These are phyloP conservation scores for Pleurotus pulmonarius DNA, from an alignment of 768 basidiomycete genomes.

Conservation along the genomic window DNA sequence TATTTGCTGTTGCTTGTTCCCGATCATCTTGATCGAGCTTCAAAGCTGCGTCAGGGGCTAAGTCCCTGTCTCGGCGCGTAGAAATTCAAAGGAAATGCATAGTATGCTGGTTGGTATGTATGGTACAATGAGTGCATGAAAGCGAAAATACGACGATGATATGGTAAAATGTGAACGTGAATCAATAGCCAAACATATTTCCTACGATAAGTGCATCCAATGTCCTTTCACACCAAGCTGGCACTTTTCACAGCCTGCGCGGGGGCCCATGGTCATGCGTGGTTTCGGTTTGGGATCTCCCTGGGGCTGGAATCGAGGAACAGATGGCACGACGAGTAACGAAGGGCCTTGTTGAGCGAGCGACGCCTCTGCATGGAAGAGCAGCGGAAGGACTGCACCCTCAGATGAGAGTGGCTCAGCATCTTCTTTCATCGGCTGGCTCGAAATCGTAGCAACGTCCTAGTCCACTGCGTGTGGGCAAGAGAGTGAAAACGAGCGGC, in stretches of 20 bases:
- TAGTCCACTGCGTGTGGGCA: background rate
- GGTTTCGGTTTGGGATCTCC: conserved; percentile 26
- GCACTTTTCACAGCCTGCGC: conserved; percentile 67
- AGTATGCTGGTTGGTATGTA: background rate
- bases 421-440: background rate
- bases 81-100: background rate
- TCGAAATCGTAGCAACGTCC: background rate
- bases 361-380: too few relatives aligned
- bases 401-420: conserved; percentile 12
- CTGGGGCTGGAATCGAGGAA: conserved; percentile 14
- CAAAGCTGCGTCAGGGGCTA: background rate
- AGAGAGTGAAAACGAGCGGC: background rate
- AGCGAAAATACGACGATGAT: background rate
- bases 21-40: conserved; percentile 1
- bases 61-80: background rate
- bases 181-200: background rate
- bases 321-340: conserved; percentile 2
- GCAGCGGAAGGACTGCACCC: too few relatives aligned
- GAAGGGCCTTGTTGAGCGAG: too few relatives aligned
- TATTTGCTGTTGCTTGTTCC: background rate
- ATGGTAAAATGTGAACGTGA: background rate
- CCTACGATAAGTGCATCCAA: conserved; percentile 61
- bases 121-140: background rate
- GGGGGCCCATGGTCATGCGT: conserved; percentile 68
- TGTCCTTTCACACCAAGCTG: conserved; percentile 65